Base-by-base conservation (phyloP, 129 eudicot species). In the Pittosporum tobira region DNA sequence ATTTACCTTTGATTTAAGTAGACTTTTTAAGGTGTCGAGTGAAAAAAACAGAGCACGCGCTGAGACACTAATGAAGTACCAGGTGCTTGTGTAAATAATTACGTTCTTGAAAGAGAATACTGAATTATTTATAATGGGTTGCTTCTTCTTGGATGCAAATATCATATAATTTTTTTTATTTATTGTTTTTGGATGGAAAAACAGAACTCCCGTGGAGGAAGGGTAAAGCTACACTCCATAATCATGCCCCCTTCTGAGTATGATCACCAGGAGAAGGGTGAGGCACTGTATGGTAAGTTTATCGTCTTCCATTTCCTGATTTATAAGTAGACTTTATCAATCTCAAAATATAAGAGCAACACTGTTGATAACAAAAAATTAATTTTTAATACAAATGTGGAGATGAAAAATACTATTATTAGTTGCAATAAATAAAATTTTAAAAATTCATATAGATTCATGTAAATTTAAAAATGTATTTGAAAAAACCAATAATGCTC, bases 1-100 rank as follows among this genome's bases (percentile, higher is more conserved):
- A n/a, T n/a, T n/a, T n/a, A n/a, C n/a, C 27, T 40, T 23, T 65
- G 46, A 38, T 37, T 24, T 66, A 24, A 28, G 51, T 71, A 91
- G 99, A 65, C 87, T 83, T 54, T 91, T 91, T 55, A 78, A 83
- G 79, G 99, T 87, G 51, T 81, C 99, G n/a, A 91, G 99, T 59
- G 78, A 75, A 42, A 96, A 91, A 81, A 96, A 91, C 70, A 77
- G 94, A 72, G 95, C 81, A 25, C 99, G 87, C 26, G 99, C 96
- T 2, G 99, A 91, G 75, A 91, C 71, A 63, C 64, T 91, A 45
- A 91, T 91, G 88, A 34, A 83, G 63, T 91, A 83, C 74, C 99
- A 91, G 94, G 99, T n/a, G n/a, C n/a, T n/a, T n/a, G n/a, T n/a
- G n/a, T n/a, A n/a, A n/a, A n/a, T n/a, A n/a, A n/a, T n/a, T n/a